Percentiles rank a stretch among this genome's conserved stretches.
Conservation (phyloP, 768 basidiomycete genomes). For the Udeniomyces megalosporus region DNA sequence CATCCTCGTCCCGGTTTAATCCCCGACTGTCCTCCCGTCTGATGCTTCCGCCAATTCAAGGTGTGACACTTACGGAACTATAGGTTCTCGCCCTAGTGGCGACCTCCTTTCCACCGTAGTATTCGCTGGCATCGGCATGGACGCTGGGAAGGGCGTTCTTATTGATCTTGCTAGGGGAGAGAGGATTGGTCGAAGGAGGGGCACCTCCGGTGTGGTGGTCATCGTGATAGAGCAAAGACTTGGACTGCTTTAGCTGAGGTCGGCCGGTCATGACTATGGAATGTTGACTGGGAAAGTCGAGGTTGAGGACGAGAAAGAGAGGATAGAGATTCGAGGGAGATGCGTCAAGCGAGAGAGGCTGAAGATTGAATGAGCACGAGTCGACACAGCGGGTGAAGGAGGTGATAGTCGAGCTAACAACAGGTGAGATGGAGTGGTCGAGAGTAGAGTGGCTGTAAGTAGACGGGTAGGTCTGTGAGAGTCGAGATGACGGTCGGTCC, state of each 20-base stretch:
- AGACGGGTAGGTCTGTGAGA: no score
- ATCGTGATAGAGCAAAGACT: constrained; percentile 28
- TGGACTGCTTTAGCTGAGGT: constrained; percentile 24
- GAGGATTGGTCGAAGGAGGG: constrained; percentile 16
- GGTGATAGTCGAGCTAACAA: no score
- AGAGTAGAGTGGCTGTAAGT: no score
- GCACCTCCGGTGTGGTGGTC: constrained; percentile 18
- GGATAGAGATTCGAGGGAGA: no score
- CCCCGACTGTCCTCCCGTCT: not conserved
- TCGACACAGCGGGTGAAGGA: no score
- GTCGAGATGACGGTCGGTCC: no score
- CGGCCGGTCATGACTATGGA: not conserved
- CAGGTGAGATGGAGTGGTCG: no score
- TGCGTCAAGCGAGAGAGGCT: no score
- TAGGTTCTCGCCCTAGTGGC: constrained; percentile 74
- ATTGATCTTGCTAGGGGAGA: constrained; percentile 17
- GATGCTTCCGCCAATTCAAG: not conserved
- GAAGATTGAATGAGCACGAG: no score
- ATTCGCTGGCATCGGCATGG: constrained; percentile 55
- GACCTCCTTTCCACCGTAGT: constrained; percentile 66
- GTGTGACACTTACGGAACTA: constrained; percentile 47
- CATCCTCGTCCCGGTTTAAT: not conserved
- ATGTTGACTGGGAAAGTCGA: no score
- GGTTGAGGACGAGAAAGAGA: no score
- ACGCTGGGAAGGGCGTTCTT: constrained; percentile 29